phyloP scores from a whole-genome alignment of 768 basidiomycete species.

The Lentinus tigrinus region DNA sequence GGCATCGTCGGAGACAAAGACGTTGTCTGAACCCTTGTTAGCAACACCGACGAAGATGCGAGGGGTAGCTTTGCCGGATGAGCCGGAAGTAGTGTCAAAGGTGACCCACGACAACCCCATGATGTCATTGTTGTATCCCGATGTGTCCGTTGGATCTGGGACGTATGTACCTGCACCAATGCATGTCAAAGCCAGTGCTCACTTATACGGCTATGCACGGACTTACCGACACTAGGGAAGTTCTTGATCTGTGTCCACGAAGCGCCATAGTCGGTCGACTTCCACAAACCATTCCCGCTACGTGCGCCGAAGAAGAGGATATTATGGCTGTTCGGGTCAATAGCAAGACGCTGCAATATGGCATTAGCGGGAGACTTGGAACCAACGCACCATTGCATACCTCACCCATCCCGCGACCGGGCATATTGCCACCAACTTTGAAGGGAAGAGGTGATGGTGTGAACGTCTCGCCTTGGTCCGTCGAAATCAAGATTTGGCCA shows the following conservation, averaged over 20 bases:
- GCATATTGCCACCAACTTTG: slow-evolving; percentile 72
- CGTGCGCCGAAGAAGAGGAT: slow-evolving; percentile 65
- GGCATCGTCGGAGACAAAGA: slow-evolving; percentile 56
- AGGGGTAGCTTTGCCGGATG: slow-evolving; percentile 50
- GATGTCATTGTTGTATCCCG: slow-evolving; percentile 37
- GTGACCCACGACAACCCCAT: slow-evolving; percentile 60
- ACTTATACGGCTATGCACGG: neutral
- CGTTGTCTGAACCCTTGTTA: slow-evolving; percentile 49
- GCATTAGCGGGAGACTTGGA: neutral
- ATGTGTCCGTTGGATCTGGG: slow-evolving; percentile 50
- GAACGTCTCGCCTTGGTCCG: slow-evolving; percentile 56
- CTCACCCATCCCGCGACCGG: slow-evolving; percentile 66
- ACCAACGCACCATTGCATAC: slow-evolving; percentile 26
- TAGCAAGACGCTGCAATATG: slow-evolving; percentile 46
- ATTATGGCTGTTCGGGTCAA: slow-evolving; percentile 63
- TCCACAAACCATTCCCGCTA: slow-evolving; percentile 65
- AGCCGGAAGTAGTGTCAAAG: slow-evolving; percentile 59
- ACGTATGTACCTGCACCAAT: slow-evolving; percentile 45
- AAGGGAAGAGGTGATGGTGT: slow-evolving; percentile 52
- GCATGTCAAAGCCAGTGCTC: neutral
- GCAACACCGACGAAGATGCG: slow-evolving; percentile 72
- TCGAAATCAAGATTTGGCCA: slow-evolving; percentile 60
- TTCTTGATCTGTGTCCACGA: slow-evolving; percentile 60
- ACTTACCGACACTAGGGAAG: slow-evolving; percentile 56
- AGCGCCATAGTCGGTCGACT: slow-evolving; percentile 56